phyloP scores from a whole-genome alignment of 495 filamentous ascomycete genomes.

The Talaromyces stipitatus region DNA sequence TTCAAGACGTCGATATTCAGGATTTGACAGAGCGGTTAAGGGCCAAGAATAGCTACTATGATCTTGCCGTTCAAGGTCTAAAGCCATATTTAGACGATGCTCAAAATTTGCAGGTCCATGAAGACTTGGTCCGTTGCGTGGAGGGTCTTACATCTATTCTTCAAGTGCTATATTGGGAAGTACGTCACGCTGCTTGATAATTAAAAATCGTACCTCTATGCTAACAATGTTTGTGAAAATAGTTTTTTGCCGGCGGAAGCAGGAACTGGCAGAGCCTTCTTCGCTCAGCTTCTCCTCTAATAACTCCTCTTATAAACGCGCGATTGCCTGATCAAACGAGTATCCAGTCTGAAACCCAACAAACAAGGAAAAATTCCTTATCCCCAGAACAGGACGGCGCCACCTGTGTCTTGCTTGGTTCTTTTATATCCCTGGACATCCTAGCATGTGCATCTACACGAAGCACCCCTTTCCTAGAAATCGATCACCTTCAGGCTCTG shows the following conservation, averaged over 20 bases:
- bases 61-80: not conserved
- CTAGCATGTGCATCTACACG: conserved; percentile 2
- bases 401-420: conserved; percentile 1
- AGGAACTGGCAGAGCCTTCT: conserved; percentile 1
- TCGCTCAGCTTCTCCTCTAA: not conserved
- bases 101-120: not conserved
- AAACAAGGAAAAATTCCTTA: not conserved
- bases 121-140: not conserved
- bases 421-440: conserved; percentile 1
- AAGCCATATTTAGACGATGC: not conserved
- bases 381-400: not conserved
- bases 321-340: not conserved
- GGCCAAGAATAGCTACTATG: conserved; percentile 1
- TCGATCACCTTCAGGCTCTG: not conserved
- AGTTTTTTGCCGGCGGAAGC: conserved; percentile 1
- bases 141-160: conserved; percentile 4
- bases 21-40: not conserved
- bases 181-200: not conserved
- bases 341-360: not conserved
- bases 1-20: not conserved
- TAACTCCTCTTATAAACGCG: not conserved
- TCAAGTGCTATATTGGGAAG: conserved; percentile 1
- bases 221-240: not conserved
- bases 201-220: not conserved
- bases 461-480: not conserved